Conservation (phyloP, 768 basidiomycete species). For the Boletus edulis region DNA sequence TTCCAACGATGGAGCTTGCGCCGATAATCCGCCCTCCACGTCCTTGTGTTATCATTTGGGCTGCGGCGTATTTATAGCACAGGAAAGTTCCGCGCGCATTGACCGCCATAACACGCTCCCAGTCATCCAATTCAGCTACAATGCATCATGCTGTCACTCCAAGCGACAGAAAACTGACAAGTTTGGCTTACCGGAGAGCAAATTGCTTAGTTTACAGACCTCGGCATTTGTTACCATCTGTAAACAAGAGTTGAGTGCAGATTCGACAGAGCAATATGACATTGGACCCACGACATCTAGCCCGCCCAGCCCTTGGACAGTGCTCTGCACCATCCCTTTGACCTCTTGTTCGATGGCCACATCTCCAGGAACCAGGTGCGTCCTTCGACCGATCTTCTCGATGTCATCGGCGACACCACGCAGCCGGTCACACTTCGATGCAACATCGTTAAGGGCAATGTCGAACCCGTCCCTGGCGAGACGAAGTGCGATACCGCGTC, state of each 20-base stretch:
- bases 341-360: slow-evolving; percentile 44
- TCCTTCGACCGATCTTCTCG: slow-evolving; percentile 25
- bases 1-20: slow-evolving; percentile 18
- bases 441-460: slow-evolving; percentile 31
- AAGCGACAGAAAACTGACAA: not conserved
- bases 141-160: not conserved
- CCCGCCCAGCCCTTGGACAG: slow-evolving; percentile 35
- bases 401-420: slow-evolving; percentile 30
- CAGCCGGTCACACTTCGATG: slow-evolving; percentile 27
- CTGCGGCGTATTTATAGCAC: slow-evolving; percentile 63
- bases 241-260: not conserved
- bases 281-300: slow-evolving; percentile 45
- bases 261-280: not conserved
- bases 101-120: slow-evolving; percentile 43
- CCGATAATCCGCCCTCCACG: slow-evolving; percentile 57
- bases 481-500: slow-evolving; percentile 31
- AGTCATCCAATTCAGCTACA: slow-evolving; percentile 35
- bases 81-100: slow-evolving; percentile 59
- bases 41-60: slow-evolving; percentile 56
- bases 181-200: slow-evolving; percentile 6
- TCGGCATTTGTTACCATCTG: slow-evolving; percentile 31
- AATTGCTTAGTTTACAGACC: not conserved
- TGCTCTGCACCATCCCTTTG: slow-evolving; percentile 34
- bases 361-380: slow-evolving; percentile 34
- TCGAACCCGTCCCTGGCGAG: slow-evolving; percentile 35